Base-by-base conservation (phyloP, 352 stramenopile species). In the Globisporangium carolinianum region DNA sequence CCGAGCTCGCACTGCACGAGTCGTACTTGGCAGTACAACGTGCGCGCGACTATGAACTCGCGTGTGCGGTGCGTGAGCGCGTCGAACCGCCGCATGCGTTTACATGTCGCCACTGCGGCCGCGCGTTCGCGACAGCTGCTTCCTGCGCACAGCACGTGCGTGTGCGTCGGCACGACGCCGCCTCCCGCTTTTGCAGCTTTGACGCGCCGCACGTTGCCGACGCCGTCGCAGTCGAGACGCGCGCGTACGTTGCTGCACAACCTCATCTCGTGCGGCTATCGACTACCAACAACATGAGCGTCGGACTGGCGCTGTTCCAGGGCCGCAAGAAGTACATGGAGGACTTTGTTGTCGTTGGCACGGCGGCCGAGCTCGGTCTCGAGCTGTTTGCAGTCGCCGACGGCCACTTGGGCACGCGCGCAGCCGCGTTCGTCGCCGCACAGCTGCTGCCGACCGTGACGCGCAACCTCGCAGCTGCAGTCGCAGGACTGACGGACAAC, bases 371-470 rank as follows among this genome's bases (percentile, higher is more conserved):
- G 52, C 57, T 82, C 7, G 76, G 55, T 10, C 89, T 91, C 57
- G 80, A 97, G 36, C 86, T 98, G 56, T 98, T 95, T 66, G 94
- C 88, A 11, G 80, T 98, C n/a, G 90, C 97, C 45, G 96, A 99
- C 73, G 96, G 96, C 1, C 96, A 98, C 63, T 78, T 94, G 53
- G 95, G 95, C 14, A 96, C 87, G 53, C 61, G 87, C 12, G 94
- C 93, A 11, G 91, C 89, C 1, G 82, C 86, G 46, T 98, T 87
- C 61, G 86, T 89, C 9, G 55, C 73, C 3, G 51, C 75, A 11
- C 68, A 86, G 35, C 51, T 89, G 3, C 60, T 73, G 36, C 55
- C 56, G 4, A 51, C 70, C 15, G 50, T 87, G 47, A 72, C 54
- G 10, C 53, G 42, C 0, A 69, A 83, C 47, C 72, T 83, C 15